Evolutionary conservation across 2,329 filamentous ascomycete species (phyloP), one percentile per base, ranked within the genome.

Genomic region (Cryphonectria carpinicola): DNA sequence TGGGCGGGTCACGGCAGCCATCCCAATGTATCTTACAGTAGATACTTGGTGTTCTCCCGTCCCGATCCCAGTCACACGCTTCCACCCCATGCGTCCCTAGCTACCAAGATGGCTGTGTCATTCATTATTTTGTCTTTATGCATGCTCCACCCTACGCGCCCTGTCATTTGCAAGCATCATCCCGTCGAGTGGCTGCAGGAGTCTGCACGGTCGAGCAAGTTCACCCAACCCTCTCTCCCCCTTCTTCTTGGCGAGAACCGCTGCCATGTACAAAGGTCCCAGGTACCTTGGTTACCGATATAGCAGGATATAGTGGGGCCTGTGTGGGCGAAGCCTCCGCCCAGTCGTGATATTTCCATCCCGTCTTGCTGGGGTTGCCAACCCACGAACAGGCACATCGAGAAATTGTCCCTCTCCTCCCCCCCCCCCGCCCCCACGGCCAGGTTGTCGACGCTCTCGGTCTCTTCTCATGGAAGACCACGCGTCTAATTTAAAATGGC

Each of bases 151-250:
- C 17, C 63, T 49, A 35, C 63, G 43, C 63, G 63, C 63, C 63
- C 13, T 22, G 43, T 52, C 63, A 49, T 35, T 65, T 65, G 63
- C 63, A 52, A 65, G 63, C 63, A 65, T 65, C 63, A 65, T 52
- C 63, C 63, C 22, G 32, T 52, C 25, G 37, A 52, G 41, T 49
- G 41, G 25, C 25, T 52, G 28, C 43, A 65, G 6, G 25, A 41
- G 4, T 35, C 37, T 46, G 37, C 25, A 19, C n/a, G 35, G 17
- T 61, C 58, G 58, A 61, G 41, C 63, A 35, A 19, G 13, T 65
- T 28, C 41, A 37, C 28, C 19, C 41, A 35, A 35, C 39, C 37
- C 25, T 28, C 49, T 28, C 25, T 32, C 54, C 7, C 22, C 46
- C n/a, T 49, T 22, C 41, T 43, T 37, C 35, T 61, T 39, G 58